Percentiles rank a stretch among this genome's conserved stretches.
phyloP scores from a whole-genome alignment of 768 basidiomycete species.

The Lentinus brumalis region DNA sequence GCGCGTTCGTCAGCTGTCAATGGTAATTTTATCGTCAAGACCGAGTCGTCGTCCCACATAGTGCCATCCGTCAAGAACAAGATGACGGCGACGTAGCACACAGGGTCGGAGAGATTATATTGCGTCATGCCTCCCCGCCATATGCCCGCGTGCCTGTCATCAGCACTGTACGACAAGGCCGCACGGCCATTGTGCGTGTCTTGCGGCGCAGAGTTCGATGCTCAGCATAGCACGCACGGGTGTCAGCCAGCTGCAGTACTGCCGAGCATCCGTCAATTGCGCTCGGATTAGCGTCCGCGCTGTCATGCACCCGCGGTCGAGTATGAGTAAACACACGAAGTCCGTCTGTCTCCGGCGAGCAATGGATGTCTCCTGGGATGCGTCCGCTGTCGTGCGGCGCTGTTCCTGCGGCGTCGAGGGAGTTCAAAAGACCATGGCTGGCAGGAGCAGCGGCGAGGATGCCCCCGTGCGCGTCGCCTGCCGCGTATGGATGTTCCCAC shows the following conservation, averaged over 20 bases:
- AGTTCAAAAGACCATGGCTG: slow-evolving; percentile 17
- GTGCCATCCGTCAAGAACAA: too few relatives aligned
- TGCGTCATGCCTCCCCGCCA: too few relatives aligned
- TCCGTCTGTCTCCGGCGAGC: not conserved
- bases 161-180: not conserved
- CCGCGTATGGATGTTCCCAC: slow-evolving; percentile 16
- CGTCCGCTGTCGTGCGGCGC: slow-evolving; percentile 5
- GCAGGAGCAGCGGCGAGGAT: not conserved
- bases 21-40: too few relatives aligned
- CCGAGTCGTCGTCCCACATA: too few relatives aligned
- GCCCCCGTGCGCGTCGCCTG: not conserved
- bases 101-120: too few relatives aligned
- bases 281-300: slow-evolving; percentile 6
- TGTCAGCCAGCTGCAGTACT: not conserved
- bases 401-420: slow-evolving; percentile 2
- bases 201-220: not conserved
- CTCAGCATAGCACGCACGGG: not conserved
- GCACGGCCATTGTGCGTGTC: not conserved
- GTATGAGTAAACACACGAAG: slow-evolving; percentile 10
- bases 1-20: too few relatives aligned
- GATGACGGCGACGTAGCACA: too few relatives aligned
- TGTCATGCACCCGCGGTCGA: not conserved
- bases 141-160: not conserved
- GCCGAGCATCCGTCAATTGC: not conserved
- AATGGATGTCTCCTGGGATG: slow-evolving; percentile 3